These are phyloP conservation scores for Talaromyces thailandensis DNA, from an alignment of 495 filamentous ascomycete species.

Conservation along the genomic window DNA sequence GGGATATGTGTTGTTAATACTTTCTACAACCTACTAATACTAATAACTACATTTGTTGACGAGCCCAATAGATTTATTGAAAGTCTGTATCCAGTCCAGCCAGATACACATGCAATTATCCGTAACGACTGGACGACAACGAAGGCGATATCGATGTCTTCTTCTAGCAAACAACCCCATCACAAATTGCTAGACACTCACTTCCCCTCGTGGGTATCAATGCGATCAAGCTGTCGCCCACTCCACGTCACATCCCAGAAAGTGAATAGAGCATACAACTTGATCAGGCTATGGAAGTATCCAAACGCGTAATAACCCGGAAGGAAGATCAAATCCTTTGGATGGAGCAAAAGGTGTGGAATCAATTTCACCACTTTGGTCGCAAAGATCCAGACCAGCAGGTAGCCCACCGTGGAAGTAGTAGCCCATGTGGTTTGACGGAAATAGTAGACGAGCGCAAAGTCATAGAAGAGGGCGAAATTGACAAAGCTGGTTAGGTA, in stretches of 20 bases:
- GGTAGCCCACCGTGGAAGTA: neutral
- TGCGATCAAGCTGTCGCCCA: neutral
- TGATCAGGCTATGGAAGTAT: constrained; percentile 54
- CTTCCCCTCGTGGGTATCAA: neutral
- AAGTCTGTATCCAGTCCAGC: neutral
- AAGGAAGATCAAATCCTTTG: constrained; percentile 45
- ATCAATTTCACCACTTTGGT: constrained; percentile 55
- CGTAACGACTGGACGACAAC: neutral
- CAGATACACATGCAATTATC: neutral
- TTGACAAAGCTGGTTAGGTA: constrained; percentile 51
- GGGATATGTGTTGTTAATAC: neutral
- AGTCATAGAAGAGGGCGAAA: constrained; percentile 48
- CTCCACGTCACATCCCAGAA: constrained; percentile 17
- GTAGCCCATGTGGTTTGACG: constrained; percentile 1
- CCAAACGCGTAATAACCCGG: constrained; percentile 47
- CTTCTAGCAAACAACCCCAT: neutral
- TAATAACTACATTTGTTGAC: neutral
- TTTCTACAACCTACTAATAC: neutral
- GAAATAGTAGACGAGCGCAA: constrained; percentile 25
- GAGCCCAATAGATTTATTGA: neutral
- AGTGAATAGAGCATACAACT: constrained; percentile 52
- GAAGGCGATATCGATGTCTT: neutral
- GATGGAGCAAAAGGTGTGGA: constrained; percentile 47
- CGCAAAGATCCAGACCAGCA: constrained; percentile 30
- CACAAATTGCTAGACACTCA: neutral